Base-by-base conservation (phyloP, 2,329 filamentous ascomycete species). In the Xylariaceae sp. region DNA sequence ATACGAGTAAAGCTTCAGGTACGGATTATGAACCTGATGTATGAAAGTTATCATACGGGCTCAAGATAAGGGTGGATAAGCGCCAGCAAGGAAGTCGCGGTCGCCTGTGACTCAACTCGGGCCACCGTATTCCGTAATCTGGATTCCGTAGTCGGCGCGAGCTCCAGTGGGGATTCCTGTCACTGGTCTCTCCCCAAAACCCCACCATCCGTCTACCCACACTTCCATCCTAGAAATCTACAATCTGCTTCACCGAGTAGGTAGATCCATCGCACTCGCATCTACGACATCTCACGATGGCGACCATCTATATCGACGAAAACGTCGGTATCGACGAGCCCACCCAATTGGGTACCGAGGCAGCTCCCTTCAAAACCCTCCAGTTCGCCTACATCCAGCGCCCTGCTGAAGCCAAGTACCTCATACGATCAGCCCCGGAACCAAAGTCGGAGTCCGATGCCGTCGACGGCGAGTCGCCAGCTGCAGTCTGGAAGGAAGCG, bases 301-400 rank as follows among this genome's bases (percentile, higher is more conserved):
- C 62, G 55, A 60, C 62, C 34, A 60, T 64, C 54, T 59, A 64
- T 51, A 62, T 64, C 42, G 60, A 64, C 51, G 62, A 64, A 47
- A 58, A 55, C 18, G 13, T 53, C 53, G 60, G 62, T 45, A 57
- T 8, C 30, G 62, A 64, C 53, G 62, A 62, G 55, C 15, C 55
- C 10, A 49, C 52, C 55, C 60, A 62, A 37, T 49, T 18, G 10
- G 62, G 62, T 42, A 58, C 62, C 9, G 55, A 64, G 37, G 23
- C 53, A 6, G 53, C 55, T 30, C 58, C 62, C 30, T 64, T 60
- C 53, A 64, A 64, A 23, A 64, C 62, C 11, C 60, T 64, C 35
- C 60, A 62, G 18, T 64, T 60, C 51, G 62, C 62, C 15, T 64
- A 64, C 23, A 35, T 62, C 8, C 60, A 62, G 39, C 57, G 23